Base-by-base conservation (phyloP, 306 rosid genomes). In the Sicyos edulis region DNA sequence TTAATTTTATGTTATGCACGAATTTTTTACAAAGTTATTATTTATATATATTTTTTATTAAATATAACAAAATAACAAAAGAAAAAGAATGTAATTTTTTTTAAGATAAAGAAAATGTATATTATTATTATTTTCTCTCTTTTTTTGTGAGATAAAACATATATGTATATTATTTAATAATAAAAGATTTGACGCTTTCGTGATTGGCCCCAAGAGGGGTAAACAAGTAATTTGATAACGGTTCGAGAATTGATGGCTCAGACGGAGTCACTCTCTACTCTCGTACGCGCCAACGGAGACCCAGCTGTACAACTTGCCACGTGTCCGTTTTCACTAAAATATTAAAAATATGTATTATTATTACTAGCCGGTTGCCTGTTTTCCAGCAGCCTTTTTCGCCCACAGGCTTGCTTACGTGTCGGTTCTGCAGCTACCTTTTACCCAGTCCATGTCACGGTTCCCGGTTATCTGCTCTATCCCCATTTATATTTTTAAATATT, bases 221-320 rank as follows among this genome's bases (percentile, higher is more conserved):
- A 37, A 8, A 8, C 10, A 34, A 6, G 69, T 62, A 19, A 32
- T 14, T 16, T 5, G 10, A 0, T 4, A 3, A 1, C 5, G 12
- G 12, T 37, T 62, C 50, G 69, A 61, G 49, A 62, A 62, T 16
- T 34, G 11, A 62, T 5, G 8, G 8, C 69, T 44, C 24, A 15
- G 69, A 62, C 69, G 24, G 6, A n/a, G 69, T 62, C 69, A 15
- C 69, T 62, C 69, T 37, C 24, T 62, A 37, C 50, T 21, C 49
- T 26, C 68, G 20, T 62, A 62, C 69, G 69, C 69, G 69, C 69
- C 69, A 62, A 62, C 69, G 22, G 34, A 62, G 69, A 62, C 69
- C 69, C 50, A 62, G 69, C 69, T 62, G 50, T 53, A n/a, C 6
- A 16, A 34, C 10, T 29, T 34, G 14, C 69, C 69, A 62, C 69